Evolutionary conservation across 1,139 yeast species (phyloP).

Genomic region (Geotrichum histeridarum): DNA sequence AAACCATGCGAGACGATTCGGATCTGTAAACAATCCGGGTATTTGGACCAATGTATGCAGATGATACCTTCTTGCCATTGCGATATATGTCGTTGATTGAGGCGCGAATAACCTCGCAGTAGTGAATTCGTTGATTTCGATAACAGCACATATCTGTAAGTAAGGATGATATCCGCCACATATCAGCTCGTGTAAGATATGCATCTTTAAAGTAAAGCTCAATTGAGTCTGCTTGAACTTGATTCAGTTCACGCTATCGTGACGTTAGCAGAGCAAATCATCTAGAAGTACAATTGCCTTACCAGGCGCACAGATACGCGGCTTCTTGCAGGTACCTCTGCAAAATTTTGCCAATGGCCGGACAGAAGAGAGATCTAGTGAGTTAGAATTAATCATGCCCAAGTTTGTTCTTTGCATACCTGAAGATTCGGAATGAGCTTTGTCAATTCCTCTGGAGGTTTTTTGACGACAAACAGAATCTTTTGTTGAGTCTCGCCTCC

Average conservation of each 20-base stretch:
- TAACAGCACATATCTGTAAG: conserved; percentile 63
- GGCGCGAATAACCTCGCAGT: conserved; percentile 59
- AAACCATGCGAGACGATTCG: conserved; percentile 79
- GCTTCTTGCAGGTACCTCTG: conserved; percentile 66
- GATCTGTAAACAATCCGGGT: conserved; percentile 84
- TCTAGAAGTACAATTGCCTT: conserved; percentile 19
- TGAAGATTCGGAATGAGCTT: conserved; percentile 33
- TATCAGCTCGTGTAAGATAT: conserved; percentile 80
- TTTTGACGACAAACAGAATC: conserved; percentile 45
- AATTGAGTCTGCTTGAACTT: conserved; percentile 70
- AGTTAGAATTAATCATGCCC: not conserved
- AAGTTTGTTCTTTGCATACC: conserved; percentile 21
- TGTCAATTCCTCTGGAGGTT: conserved; percentile 35
- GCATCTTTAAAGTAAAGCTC: conserved; percentile 80
- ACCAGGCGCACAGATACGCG: conserved; percentile 54
- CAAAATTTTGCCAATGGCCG: conserved; percentile 54
- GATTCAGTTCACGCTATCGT: conserved; percentile 34
- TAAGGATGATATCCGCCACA: conserved; percentile 76
- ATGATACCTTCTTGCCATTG: conserved; percentile 51
- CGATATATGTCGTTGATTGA: conserved; percentile 63
- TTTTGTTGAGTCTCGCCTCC: conserved; percentile 25
- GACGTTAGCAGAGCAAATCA: not conserved
- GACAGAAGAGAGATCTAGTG: conserved; percentile 53
- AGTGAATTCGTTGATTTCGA: conserved; percentile 58
- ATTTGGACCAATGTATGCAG: conserved; percentile 62